Percentiles rank a stretch among this genome's conserved stretches.
Conservation (phyloP, 2,329 filamentous ascomycete genomes). For the Bipolaris zeicola region DNA sequence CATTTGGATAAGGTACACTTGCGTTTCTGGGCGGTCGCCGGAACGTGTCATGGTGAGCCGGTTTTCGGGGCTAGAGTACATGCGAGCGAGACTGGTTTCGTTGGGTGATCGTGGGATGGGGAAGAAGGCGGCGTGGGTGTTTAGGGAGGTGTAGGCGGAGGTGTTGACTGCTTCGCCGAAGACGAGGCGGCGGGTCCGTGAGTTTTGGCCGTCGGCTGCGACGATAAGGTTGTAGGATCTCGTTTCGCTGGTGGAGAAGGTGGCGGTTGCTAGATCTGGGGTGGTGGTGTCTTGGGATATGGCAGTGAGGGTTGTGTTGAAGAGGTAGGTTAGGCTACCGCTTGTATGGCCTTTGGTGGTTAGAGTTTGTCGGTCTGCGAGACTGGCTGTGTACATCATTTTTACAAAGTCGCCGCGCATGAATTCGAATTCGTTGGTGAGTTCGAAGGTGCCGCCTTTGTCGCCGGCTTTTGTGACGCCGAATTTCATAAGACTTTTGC, state of each 20-base stretch:
- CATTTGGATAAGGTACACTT: slow-evolving; percentile 31
- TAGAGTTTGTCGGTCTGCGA: slow-evolving; percentile 22
- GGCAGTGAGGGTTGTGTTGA: slow-evolving; percentile 20
- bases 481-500: slow-evolving; percentile 23
- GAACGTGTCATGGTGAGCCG: slow-evolving; percentile 28
- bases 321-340: slow-evolving; percentile 18
- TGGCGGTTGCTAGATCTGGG: slow-evolving; percentile 17
- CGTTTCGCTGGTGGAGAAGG: slow-evolving; percentile 23
- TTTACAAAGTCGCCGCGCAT: slow-evolving; percentile 41
- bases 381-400: slow-evolving; percentile 34
- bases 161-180: slow-evolving; percentile 24
- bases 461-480: slow-evolving; percentile 49
- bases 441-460: slow-evolving; percentile 26
- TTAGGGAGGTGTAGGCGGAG: slow-evolving; percentile 21
- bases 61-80: slow-evolving; percentile 15
- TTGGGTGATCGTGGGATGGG: slow-evolving; percentile 25
- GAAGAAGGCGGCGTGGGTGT: slow-evolving; percentile 33
- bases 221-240: slow-evolving; percentile 33
- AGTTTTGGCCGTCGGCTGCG: slow-evolving; percentile 35
- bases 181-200: slow-evolving; percentile 26
- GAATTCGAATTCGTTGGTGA: slow-evolving; percentile 40
- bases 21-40: slow-evolving; percentile 25
- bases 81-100: slow-evolving; percentile 21
- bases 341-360: slow-evolving; percentile 9
- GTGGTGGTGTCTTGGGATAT: slow-evolving; percentile 19